phyloP scores from a whole-genome alignment of 495 filamentous ascomycete genomes.

The Chaetomium cochliodes region DNA sequence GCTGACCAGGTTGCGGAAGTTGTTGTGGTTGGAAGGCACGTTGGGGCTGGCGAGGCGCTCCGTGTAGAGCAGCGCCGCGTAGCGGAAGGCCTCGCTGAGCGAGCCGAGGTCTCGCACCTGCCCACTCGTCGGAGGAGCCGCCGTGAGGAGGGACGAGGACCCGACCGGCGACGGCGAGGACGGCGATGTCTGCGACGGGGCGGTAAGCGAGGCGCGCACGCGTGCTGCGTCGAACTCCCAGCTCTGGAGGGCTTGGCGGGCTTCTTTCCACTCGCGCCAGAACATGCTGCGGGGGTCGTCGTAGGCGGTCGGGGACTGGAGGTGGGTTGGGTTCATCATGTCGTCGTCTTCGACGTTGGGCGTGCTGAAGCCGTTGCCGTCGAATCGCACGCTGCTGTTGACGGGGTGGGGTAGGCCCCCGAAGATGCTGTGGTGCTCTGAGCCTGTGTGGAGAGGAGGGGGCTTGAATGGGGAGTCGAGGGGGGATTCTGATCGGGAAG shows the following conservation, averaged over 20 bases:
- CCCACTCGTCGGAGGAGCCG: slow-evolving; percentile 40
- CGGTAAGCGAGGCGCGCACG: slow-evolving; percentile 44
- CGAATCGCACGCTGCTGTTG: slow-evolving; percentile 49
- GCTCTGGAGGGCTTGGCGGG: slow-evolving; percentile 70
- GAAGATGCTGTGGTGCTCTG: slow-evolving; percentile 26
- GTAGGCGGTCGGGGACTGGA: slow-evolving; percentile 41
- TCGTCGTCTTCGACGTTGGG: slow-evolving; percentile 51
- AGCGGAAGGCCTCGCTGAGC: slow-evolving; percentile 84
- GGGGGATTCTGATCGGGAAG: slow-evolving; percentile 35
- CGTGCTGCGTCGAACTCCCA: slow-evolving; percentile 69
- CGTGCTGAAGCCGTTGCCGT: slow-evolving; percentile 59
- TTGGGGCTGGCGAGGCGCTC: slow-evolving; percentile 82
- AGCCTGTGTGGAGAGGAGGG: slow-evolving; percentile 19
- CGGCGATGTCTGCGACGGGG: slow-evolving; percentile 22
- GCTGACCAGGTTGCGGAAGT: slow-evolving; percentile 79
- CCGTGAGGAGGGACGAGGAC: slow-evolving; percentile 23
- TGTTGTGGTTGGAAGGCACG: slow-evolving; percentile 68
- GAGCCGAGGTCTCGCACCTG: slow-evolving; percentile 56
- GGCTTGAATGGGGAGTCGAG: slow-evolving; percentile 54
- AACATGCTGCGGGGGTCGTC: slow-evolving; percentile 62
- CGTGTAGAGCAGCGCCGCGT: slow-evolving; percentile 84
- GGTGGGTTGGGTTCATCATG: slow-evolving; percentile 29
- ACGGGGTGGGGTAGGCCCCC: slow-evolving; percentile 25
- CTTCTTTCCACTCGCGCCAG: slow-evolving; percentile 83
- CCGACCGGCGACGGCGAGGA: slow-evolving; percentile 10